Conservation (phyloP, 495 filamentous ascomycete species). For the Ramalina peruviana region DNA sequence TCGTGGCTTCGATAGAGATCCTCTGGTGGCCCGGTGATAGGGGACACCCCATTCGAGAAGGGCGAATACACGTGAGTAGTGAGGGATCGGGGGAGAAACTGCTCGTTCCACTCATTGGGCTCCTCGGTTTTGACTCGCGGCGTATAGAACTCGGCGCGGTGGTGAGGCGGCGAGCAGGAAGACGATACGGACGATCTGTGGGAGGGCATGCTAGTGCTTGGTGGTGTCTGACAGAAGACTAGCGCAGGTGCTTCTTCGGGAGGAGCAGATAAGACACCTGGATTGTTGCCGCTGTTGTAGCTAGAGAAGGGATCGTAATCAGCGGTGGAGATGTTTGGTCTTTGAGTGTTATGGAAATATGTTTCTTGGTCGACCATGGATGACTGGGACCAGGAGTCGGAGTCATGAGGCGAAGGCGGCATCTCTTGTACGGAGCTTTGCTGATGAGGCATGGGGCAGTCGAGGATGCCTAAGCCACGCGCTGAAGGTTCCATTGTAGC, state of each 20-base stretch:
- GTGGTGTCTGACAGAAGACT: slow-evolving; percentile 17
- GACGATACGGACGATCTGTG: slow-evolving; percentile 18
- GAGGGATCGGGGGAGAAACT: slow-evolving; percentile 10
- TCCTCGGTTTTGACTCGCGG: slow-evolving; percentile 16
- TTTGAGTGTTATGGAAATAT: slow-evolving; percentile 15
- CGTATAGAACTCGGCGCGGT: slow-evolving; percentile 13
- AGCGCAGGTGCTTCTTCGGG: slow-evolving; percentile 18
- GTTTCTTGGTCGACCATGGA: slow-evolving; percentile 19
- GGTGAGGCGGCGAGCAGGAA: slow-evolving; percentile 14
- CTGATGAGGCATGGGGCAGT: slow-evolving; percentile 12
- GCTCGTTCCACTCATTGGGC: slow-evolving; percentile 16
- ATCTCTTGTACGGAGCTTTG: slow-evolving; percentile 15
- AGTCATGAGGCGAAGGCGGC: slow-evolving; percentile 17
- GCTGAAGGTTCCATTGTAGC: slow-evolving; percentile 8
- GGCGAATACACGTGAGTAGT: slow-evolving; percentile 10
- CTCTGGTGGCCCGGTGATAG: slow-evolving; percentile 9
- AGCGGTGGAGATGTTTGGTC: slow-evolving; percentile 16
- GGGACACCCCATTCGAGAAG: slow-evolving; percentile 11
- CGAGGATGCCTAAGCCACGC: slow-evolving; percentile 16
- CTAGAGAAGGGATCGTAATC: slow-evolving; percentile 18
- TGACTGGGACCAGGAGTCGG: slow-evolving; percentile 16
- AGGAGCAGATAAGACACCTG: slow-evolving; percentile 9
- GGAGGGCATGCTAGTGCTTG: slow-evolving; percentile 17
- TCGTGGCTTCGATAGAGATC: slow-evolving; percentile 16
- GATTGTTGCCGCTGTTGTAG: slow-evolving; percentile 10